Base-by-base conservation (phyloP, 2,329 filamentous ascomycete genomes). In the Cladosporium austrohemisphaericum region DNA sequence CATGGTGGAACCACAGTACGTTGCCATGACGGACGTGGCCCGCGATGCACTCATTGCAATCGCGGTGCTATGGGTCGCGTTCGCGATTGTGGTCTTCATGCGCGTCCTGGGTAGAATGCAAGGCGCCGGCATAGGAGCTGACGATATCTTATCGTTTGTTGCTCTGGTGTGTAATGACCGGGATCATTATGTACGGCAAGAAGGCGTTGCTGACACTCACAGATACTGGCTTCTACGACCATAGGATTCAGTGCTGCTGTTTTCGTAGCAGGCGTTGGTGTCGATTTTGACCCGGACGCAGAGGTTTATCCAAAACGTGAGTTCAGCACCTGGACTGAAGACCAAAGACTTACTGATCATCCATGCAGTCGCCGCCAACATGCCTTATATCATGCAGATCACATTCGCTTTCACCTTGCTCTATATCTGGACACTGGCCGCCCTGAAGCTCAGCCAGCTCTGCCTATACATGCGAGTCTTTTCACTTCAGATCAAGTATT, bases 331-430 rank as follows among this genome's bases (percentile, higher is more conserved):
- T n/a, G 18, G 11, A 10, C 19, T 13, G 22, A 3, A 5, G 18
- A 10, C 5, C 9, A 31, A 10, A n/a, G 3, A 31, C 4, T 31
- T 10, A 3, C 8, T 31, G 8, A 10, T 4, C 14, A 5, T 9
- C 4, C 5, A 22, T 4, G 11, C 28, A 46, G 33, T 47, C 33
- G 25, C 38, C 16, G 25, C 18, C 5, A 47, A 47, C 44, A 47
- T 47, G 44, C 44, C 44, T 11, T 47, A 31, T 18, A 47, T 47
- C 25, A 47, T 47, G 44, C 44, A 47, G 44, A 47, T 47, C 20
- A 47, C 44, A 16, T 47, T 47, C 14, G 13, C 44, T 8, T 47
- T 37, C 33, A 47, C 44, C 7, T 19, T 47, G 18, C 13, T 47
- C 3, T 47, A 47, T 9, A 23, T 47, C 18, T 47, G 44, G 44